A percentile compares a stretch with the other conserved stretches of the same genome.
These are phyloP conservation scores for Ophiobolus disseminans DNA, from an alignment of 2,329 filamentous ascomycete genomes.

Conservation along the genomic window DNA sequence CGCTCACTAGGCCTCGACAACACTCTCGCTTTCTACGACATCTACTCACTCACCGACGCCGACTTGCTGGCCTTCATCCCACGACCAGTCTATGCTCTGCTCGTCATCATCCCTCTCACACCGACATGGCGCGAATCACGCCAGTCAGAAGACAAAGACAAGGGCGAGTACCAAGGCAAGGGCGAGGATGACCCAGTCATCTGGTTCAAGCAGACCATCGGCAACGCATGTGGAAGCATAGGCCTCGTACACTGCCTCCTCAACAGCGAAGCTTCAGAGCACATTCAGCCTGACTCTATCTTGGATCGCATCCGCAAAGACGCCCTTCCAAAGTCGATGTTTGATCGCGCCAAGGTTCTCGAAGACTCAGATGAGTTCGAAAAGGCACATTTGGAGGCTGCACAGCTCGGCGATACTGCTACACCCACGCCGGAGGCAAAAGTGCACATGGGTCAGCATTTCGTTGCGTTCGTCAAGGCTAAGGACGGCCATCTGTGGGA, in stretches of 20 bases:
- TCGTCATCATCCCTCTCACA: constrained; percentile 60
- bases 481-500: constrained; percentile 57
- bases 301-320: constrained; percentile 55
- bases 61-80: constrained; percentile 59
- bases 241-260: constrained; percentile 62
- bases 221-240: constrained; percentile 66
- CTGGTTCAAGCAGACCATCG: constrained; percentile 67
- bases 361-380: constrained; percentile 58
- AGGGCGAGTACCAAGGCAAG: constrained; percentile 53
- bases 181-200: constrained; percentile 61
- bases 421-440: constrained; percentile 40
- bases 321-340: constrained; percentile 54
- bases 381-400: constrained; percentile 52
- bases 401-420: constrained; percentile 51
- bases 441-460: constrained; percentile 50
- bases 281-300: constrained; percentile 53
- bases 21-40: constrained; percentile 60
- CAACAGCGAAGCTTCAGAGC: constrained; percentile 56
- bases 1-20: constrained; percentile 57
- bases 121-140: constrained; percentile 50
- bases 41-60: constrained; percentile 61
- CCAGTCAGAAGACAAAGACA: constrained; percentile 50
- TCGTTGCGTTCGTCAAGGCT: constrained; percentile 57
- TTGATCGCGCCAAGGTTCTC: constrained; percentile 59
- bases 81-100: constrained; percentile 60